Evolutionary conservation across 129 eudicot genomes (phyloP).

Genomic region (Apium graveolens): DNA sequence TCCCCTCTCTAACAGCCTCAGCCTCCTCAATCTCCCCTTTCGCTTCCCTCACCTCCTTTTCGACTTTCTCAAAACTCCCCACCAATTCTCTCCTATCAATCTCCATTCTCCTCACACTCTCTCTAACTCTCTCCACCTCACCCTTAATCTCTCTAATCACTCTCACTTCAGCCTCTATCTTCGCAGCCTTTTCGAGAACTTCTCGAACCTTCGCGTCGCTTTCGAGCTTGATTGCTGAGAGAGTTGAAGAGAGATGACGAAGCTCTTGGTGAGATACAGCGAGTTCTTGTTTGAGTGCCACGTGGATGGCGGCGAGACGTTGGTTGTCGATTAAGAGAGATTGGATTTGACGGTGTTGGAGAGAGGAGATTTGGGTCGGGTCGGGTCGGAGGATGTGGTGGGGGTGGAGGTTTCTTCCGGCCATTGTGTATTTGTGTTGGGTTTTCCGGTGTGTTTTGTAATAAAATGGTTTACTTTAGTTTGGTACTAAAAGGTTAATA

Average conservation of each 20-base stretch:
- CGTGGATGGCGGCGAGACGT: constrained; percentile 62
- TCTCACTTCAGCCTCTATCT: constrained; percentile 55
- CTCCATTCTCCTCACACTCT: constrained; percentile 41
- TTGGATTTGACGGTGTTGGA: constrained; percentile 54
- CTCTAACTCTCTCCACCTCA: constrained; percentile 43
- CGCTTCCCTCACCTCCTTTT: constrained; percentile 25
- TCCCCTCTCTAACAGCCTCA: constrained; percentile 34
- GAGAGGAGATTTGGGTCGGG: constrained; percentile 17
- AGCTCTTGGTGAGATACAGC: constrained; percentile 46
- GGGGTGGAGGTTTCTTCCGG: constrained; percentile 13
- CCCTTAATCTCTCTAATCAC: constrained; percentile 29
- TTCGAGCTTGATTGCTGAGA: constrained; percentile 45
- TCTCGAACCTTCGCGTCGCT: constrained; percentile 49
- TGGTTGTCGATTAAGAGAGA: constrained; percentile 68
- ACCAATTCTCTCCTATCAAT: constrained; percentile 38
- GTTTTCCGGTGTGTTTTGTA: background rate
- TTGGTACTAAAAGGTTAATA: too few species aligned
- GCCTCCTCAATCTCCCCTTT: constrained; percentile 21
- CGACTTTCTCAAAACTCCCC: constrained; percentile 31
- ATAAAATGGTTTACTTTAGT: background rate
- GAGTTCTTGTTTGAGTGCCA: constrained; percentile 76
- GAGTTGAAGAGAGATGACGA: constrained; percentile 45
- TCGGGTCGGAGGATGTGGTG: constrained; percentile 17
- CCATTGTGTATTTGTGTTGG: constrained; percentile 1
- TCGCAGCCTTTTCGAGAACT: constrained; percentile 41